Conservation (phyloP, 768 basidiomycete species). For the Mycena leptocephala region DNA sequence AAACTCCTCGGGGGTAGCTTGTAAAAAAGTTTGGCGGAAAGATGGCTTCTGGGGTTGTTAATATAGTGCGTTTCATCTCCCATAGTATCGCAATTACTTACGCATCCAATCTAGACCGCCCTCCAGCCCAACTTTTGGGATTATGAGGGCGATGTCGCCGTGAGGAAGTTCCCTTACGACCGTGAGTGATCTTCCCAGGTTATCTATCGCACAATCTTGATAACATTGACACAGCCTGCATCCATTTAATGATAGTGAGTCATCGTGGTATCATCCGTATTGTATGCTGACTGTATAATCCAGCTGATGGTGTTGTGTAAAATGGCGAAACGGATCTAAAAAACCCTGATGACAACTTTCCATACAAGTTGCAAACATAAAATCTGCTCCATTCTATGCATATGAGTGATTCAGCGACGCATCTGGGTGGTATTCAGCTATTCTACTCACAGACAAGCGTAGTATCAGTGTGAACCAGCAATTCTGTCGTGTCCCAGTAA, state of each 20-base stretch:
- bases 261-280: neutral
- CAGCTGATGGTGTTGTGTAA: constrained; percentile 22
- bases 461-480: no score
- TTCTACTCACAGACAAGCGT: no score
- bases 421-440: no score
- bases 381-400: no score
- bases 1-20: constrained; percentile 32
- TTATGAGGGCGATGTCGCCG: constrained; percentile 39
- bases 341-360: neutral
- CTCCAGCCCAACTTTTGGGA: constrained; percentile 32
- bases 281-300: neutral
- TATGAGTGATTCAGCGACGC: no score
- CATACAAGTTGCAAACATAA: neutral
- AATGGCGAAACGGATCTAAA: neutral
- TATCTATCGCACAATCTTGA: neutral
- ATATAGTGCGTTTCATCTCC: constrained; percentile 22
- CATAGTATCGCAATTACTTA: neutral
- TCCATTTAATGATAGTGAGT: constrained; percentile 40
- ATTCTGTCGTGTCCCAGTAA: no score
- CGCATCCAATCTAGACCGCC: constrained; percentile 22
- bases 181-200: constrained; percentile 25
- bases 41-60: constrained; percentile 34
- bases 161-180: constrained; percentile 41
- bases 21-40: constrained; percentile 39
- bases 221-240: constrained; percentile 30